Percentiles rank a stretch among this genome's conserved stretches.
phyloP scores from a whole-genome alignment of 2,329 filamentous ascomycete genomes.

The Paradendryphiella salina region DNA sequence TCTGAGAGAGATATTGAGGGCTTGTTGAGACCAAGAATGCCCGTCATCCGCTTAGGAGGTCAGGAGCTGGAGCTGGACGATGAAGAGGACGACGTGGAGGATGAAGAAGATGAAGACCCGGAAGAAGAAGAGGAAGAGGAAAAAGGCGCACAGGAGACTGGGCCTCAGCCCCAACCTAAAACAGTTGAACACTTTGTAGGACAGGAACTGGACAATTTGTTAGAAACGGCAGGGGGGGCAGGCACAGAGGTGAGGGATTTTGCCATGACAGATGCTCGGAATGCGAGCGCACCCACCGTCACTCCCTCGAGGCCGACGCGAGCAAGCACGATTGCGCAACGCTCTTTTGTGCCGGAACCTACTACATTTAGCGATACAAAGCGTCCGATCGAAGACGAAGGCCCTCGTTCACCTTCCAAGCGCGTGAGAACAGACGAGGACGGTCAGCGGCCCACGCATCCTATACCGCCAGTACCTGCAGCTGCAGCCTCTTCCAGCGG shows the following conservation, averaged over 20 bases:
- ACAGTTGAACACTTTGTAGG: constrained; percentile 50
- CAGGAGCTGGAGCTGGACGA: constrained; percentile 30
- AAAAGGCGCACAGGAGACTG: background rate
- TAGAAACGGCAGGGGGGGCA: constrained; percentile 23
- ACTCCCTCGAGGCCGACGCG: background rate
- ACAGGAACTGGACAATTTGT: constrained; percentile 31
- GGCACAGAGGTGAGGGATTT: constrained; percentile 19
- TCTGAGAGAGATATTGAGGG: constrained; percentile 70
- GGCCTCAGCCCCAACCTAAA: background rate
- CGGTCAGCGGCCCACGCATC: constrained; percentile 4
- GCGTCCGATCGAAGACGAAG: constrained; percentile 28
- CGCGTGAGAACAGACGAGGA: constrained; percentile 28
- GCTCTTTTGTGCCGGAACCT: background rate
- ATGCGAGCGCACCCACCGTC: background rate
- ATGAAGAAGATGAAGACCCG: constrained; percentile 22
- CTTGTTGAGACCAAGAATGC: constrained; percentile 60
- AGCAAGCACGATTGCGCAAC: background rate
- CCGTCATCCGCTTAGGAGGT: constrained; percentile 42
- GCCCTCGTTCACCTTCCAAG: constrained; percentile 35
- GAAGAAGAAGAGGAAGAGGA: constrained; percentile 54
- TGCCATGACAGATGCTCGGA: constrained; percentile 19
- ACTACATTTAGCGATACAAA: constrained; percentile 22
- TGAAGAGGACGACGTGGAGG: constrained; percentile 28
- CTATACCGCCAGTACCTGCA: constrained; percentile 8
- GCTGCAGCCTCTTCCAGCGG: background rate